These are phyloP conservation scores for Plenodomus biglobosus DNA, from an alignment of 2,329 filamentous ascomycete species.

Conservation along the genomic window DNA sequence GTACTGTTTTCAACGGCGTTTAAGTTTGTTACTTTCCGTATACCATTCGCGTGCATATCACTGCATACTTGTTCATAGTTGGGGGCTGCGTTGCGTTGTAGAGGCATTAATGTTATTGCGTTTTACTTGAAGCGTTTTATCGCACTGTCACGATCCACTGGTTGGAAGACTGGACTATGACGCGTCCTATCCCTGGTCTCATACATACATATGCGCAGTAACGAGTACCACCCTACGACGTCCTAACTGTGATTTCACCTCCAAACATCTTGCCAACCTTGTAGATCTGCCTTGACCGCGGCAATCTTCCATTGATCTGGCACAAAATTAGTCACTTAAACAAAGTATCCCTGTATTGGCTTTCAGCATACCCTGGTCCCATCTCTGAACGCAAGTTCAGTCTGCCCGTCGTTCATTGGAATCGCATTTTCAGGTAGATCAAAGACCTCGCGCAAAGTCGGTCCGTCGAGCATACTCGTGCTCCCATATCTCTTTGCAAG, in stretches of 20 bases:
- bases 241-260: conserved; percentile 15
- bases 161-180: too few relatives aligned
- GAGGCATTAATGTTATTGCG: neutral
- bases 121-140: too few relatives aligned
- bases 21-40: neutral
- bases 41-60: too few relatives aligned
- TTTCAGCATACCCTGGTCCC: conserved; percentile 20
- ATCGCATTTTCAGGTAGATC: conserved; percentile 25
- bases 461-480: neutral
- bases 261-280: conserved; percentile 25
- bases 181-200: too few relatives aligned
- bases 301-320: conserved; percentile 25
- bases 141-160: too few relatives aligned
- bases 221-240: neutral
- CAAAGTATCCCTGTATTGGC: neutral
- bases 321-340: conserved; percentile 2
- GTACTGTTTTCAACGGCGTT: neutral
- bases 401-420: conserved; percentile 29
- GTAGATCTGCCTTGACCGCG: conserved; percentile 24
- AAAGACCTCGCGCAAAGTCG: conserved; percentile 19
- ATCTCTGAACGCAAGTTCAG: conserved; percentile 32
- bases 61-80: too few relatives aligned
- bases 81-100: too few relatives aligned
- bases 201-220: too few relatives aligned
- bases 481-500: neutral